Conservation (phyloP, 805 yeast genomes). For the Priceomyces medius region DNA sequence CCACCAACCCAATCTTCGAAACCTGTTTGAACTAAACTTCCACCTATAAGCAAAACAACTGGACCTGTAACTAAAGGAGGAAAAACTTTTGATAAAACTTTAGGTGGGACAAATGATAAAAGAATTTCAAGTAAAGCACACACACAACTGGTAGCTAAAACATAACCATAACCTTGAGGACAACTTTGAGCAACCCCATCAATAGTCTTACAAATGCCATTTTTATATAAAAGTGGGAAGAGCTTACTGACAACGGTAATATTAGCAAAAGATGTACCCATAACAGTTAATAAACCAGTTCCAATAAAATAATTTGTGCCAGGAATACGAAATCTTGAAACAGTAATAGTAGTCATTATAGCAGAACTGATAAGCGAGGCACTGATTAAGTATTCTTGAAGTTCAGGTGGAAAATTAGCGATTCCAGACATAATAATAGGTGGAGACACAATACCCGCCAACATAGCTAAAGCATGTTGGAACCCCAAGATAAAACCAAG, state of each 20-base stretch:
- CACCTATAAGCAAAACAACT: constrained; percentile 82
- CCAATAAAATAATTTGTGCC: constrained; percentile 77
- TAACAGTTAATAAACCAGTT: constrained; percentile 85
- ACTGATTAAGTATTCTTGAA: constrained; percentile 38
- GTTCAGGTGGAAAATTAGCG: constrained; percentile 54
- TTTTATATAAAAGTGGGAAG: constrained; percentile 74
- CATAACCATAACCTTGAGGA: constrained; percentile 88
- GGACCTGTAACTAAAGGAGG: constrained; percentile 95
- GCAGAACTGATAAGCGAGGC: constrained; percentile 41
- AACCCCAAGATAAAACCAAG: constrained; percentile 77
- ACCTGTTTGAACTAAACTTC: constrained; percentile 65
- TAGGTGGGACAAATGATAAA: constrained; percentile 77
- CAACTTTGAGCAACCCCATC: constrained; percentile 74
- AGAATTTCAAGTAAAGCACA: constrained; percentile 75
- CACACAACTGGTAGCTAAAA: constrained; percentile 74
- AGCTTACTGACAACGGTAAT: constrained; percentile 76
- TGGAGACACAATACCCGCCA: constrained; percentile 88
- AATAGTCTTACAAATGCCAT: constrained; percentile 48
- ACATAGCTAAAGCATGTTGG: constrained; percentile 86
- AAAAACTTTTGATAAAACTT: constrained; percentile 64
- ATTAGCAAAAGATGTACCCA: constrained; percentile 89
- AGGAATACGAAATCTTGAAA: constrained; percentile 75
- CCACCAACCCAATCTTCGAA: constrained; percentile 90
- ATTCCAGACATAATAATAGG: constrained; percentile 67
- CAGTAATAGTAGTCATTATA: constrained; percentile 56